Evolutionary conservation across 768 basidiomycete species (phyloP).

Genomic region (Lentinus tigrinus): DNA sequence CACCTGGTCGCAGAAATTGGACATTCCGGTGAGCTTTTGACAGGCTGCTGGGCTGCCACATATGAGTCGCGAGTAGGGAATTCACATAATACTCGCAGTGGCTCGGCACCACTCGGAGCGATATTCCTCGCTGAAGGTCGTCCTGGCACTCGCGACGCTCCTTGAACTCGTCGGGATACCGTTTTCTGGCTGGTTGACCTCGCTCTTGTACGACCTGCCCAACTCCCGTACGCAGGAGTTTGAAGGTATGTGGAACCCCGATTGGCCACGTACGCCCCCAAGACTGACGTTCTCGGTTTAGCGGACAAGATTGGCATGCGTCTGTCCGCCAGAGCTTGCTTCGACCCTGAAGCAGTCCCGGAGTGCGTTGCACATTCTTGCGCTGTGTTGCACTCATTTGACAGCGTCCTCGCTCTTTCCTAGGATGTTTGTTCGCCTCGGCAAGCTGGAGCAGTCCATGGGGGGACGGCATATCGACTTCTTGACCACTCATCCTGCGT

Average conservation of each 20-base stretch:
- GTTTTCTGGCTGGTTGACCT: constrained; percentile 46
- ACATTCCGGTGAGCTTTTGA: constrained; percentile 53
- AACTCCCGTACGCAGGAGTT: constrained; percentile 80
- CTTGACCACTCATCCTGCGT: constrained; percentile 79
- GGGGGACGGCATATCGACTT: constrained; percentile 48
- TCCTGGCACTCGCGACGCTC: constrained; percentile 39
- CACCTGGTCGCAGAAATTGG: constrained; percentile 60
- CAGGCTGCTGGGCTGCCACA: not conserved
- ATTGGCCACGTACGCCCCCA: not conserved
- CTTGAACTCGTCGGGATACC: constrained; percentile 54
- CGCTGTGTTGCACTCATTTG: not conserved
- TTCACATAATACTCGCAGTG: not conserved
- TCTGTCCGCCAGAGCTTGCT: constrained; percentile 83
- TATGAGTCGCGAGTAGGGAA: constrained; percentile 24
- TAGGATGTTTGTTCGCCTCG: constrained; percentile 75
- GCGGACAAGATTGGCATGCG: constrained; percentile 86
- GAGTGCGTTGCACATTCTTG: constrained; percentile 43
- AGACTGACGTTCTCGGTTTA: constrained; percentile 26
- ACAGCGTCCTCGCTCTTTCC: not conserved
- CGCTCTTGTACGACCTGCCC: constrained; percentile 65
- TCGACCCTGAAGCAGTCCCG: constrained; percentile 74
- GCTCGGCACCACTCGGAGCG: constrained; percentile 50
- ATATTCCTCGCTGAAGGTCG: constrained; percentile 41
- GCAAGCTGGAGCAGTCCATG: constrained; percentile 46
- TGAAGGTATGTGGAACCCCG: constrained; percentile 54